Evolutionary conservation across 1,284 basidiomycete genomes (phyloP), one percentile per base, ranked within the genome.

Genomic region (Phellinidium pouzarii): DNA sequence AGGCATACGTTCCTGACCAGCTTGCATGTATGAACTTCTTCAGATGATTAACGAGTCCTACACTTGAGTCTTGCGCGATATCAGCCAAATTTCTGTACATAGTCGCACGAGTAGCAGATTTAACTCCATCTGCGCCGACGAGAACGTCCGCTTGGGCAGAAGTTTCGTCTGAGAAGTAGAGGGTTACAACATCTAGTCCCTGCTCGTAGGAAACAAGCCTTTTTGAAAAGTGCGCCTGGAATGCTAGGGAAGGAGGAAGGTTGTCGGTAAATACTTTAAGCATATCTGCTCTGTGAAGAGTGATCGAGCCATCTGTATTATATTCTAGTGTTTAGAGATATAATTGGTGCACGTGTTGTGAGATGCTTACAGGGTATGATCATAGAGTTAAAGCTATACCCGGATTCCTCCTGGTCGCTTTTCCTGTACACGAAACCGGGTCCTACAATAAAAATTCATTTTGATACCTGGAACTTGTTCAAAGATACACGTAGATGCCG

Each of bases 121-220:
- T 71, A 43, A 76, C 68, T 7, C 73, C 74, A 57, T 76, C 73
- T 14, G 70, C 69, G 2, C 73, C 74, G 38, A 75, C 59, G n/a
- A 75, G 65, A 8, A 76, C 44, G 53, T 76, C 72, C 29, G 72
- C 69, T 40, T 60, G 59, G 3, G 67, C 63, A 17, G 60, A 64
- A 17, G 67, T 61, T 8, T 68, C 68, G 53, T 74, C 68, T 1
- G 65, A 54, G 56, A 75, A 74, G 12, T 60, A 46, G 19, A 74
- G 59, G 0, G 47, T 58, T 25, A 71, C 61, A 12, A 51, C 11
- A 12, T 57, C 59, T 7, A 14, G 7, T 14, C 49, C 14, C 20
- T 25, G 8, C 2, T 29, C n/a, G 46, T 72, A 70, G 2, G 46
- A 37, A 1, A 51, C 37, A 0, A 72, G 62, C 7, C 64, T 62